Evolutionary conservation across 495 filamentous ascomycete species (phyloP).

Genomic region (Penicillium taxi): DNA sequence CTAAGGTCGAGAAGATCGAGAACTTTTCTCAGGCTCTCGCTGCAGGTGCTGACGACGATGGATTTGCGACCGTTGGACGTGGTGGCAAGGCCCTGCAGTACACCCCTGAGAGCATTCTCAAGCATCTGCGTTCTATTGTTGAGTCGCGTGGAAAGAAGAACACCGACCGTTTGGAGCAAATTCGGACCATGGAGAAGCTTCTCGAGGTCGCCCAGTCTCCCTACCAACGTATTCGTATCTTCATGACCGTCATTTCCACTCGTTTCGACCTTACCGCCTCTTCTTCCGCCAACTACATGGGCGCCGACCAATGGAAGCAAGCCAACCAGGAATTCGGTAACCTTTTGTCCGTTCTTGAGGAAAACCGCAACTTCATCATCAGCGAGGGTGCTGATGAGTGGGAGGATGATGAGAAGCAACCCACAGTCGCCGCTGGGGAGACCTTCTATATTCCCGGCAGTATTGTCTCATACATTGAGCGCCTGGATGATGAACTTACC

Average conservation of each 20-base stretch:
- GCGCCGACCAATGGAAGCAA: constrained; percentile 91
- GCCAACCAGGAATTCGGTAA: constrained; percentile 76
- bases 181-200: constrained; percentile 94
- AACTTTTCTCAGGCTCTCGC: constrained; percentile 28
- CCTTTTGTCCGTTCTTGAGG: constrained; percentile 72
- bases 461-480: constrained; percentile 87
- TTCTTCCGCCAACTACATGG: constrained; percentile 76
- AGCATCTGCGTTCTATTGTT: constrained; percentile 85
- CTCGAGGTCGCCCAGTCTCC: constrained; percentile 77
- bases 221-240: constrained; percentile 91
- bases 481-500: constrained; percentile 95
- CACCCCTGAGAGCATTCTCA: constrained; percentile 95
- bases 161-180: constrained; percentile 90
- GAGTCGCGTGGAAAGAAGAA: constrained; percentile 98
- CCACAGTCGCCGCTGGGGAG: constrained; percentile 60
- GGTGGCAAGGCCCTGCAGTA: constrained; percentile 81
- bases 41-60: constrained; percentile 64
- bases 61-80: constrained; percentile 77
- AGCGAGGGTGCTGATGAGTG: constrained; percentile 92
- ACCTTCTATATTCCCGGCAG: constrained; percentile 85
- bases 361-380: constrained; percentile 68
- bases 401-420: constrained; percentile 96
- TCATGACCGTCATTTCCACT: constrained; percentile 85
- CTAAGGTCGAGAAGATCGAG: constrained; percentile 40
- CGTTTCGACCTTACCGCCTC: constrained; percentile 80